phyloP scores from a whole-genome alignment of 306 rosid genomes.

The Acacia melanoxylon region DNA sequence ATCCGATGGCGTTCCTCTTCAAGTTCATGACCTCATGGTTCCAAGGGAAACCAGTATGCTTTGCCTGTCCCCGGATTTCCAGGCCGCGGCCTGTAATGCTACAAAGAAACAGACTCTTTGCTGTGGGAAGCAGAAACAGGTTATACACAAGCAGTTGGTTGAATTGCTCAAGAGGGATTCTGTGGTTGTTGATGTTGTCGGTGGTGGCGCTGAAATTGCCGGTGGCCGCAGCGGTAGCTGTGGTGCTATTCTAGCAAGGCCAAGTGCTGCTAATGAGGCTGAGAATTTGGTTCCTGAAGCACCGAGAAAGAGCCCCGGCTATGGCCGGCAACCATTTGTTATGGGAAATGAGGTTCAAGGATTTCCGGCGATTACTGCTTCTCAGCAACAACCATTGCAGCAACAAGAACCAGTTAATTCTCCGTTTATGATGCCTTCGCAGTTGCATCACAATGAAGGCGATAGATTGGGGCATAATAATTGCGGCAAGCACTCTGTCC shows the following conservation, averaged over 20 bases:
- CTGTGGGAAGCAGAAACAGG: slow-evolving; percentile 55
- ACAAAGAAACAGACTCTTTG: slow-evolving; percentile 34
- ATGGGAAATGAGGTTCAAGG: slow-evolving; percentile 29
- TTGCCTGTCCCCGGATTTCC: background rate
- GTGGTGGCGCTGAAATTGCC: slow-evolving; percentile 5
- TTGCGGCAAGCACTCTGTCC: slow-evolving; percentile 34
- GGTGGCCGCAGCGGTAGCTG: background rate
- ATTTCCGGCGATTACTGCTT: slow-evolving; percentile 13
- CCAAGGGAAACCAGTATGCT: slow-evolving; percentile 40
- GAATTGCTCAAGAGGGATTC: slow-evolving; percentile 54
- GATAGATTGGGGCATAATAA: slow-evolving; percentile 37
- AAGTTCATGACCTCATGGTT: slow-evolving; percentile 52
- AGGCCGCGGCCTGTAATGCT: background rate
- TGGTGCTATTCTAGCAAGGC: background rate
- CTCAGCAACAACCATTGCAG: slow-evolving; percentile 33
- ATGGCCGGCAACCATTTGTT: slow-evolving; percentile 28
- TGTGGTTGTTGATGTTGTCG: background rate
- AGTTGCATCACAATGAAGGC: slow-evolving; percentile 23
- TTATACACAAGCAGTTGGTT: slow-evolving; percentile 59
- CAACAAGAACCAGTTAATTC: slow-evolving; percentile 35
- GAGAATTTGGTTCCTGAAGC: slow-evolving; percentile 41
- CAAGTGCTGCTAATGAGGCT: background rate
- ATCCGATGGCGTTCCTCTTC: slow-evolving; percentile 27
- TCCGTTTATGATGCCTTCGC: slow-evolving; percentile 45
- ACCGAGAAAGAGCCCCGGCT: slow-evolving; percentile 9